These are phyloP conservation scores for Jamesozyma hellenica DNA, from an alignment of 805 yeast genomes.

Conservation along the genomic window DNA sequence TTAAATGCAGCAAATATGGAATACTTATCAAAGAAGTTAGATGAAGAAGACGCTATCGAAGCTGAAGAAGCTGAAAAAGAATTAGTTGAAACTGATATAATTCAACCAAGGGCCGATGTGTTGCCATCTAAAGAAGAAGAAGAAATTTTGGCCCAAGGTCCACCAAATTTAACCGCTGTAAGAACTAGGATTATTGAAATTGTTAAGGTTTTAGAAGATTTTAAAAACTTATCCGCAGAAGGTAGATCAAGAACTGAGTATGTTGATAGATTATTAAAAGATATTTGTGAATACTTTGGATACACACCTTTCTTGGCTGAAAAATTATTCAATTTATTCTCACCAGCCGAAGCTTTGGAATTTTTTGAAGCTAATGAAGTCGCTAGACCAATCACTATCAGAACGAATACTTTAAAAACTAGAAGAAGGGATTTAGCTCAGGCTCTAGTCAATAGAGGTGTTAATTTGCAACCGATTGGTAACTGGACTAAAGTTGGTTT, in stretches of 20 bases:
- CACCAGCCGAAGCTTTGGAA: constrained; percentile 95
- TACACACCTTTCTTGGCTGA: constrained; percentile 88
- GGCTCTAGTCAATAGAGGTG: constrained; percentile 90
- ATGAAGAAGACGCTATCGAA: constrained; percentile 47
- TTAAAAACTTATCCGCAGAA: constrained; percentile 69
- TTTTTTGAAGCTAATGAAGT: constrained; percentile 98
- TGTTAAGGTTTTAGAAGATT: constrained; percentile 86
- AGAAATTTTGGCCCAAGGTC: constrained; percentile 41
- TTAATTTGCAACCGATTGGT: constrained; percentile 93
- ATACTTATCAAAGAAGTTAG: constrained; percentile 57
- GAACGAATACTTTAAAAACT: constrained; percentile 93
- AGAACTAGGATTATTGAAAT: constrained; percentile 94
- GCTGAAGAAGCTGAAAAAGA: constrained; percentile 56
- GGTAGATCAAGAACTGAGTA: constrained; percentile 83
- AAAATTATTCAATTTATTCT: constrained; percentile 79
- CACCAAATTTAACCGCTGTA: constrained; percentile 68
- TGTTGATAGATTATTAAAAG: constrained; percentile 64
- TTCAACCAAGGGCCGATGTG: constrained; percentile 66
- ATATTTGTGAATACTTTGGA: constrained; percentile 89
- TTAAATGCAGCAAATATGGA: constrained; percentile 79
- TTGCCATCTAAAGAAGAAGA: constrained; percentile 66
- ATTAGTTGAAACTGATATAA: constrained; percentile 45
- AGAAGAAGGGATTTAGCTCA: constrained; percentile 95
- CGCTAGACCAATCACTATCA: constrained; percentile 89
- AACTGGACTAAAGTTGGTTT: constrained; percentile 97